Conservation (phyloP, 176 grass and related monocot genomes). For the Aegilops umbellulata region DNA sequence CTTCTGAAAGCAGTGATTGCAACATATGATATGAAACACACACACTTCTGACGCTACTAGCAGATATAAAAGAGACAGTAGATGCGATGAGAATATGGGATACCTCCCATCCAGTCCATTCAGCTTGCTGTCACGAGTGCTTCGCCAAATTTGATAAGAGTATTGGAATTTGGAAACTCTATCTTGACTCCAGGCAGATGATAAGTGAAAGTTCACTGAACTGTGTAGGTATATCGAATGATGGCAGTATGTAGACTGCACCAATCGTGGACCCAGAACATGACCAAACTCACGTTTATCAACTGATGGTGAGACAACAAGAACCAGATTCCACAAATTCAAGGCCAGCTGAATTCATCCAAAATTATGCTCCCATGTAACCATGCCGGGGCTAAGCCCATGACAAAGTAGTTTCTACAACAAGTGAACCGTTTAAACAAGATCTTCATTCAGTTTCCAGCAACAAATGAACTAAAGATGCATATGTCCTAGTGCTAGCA, state of each 20-base stretch:
- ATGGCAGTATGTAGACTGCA: background rate
- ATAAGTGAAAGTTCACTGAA: background rate
- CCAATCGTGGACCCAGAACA: background rate
- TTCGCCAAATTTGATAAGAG: background rate
- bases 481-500: conserved; percentile 22
- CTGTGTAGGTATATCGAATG: background rate
- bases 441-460: background rate
- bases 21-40: background rate
- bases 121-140: background rate
- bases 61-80: conserved; percentile 10
- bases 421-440: background rate
- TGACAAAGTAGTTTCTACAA: background rate
- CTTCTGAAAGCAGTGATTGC: background rate
- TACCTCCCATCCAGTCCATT: background rate
- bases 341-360: background rate
- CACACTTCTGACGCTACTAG: background rate
- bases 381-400: background rate
- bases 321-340: background rate
- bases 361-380: background rate
- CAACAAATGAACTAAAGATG: background rate
- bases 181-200: background rate
- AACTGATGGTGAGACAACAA: background rate
- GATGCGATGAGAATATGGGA: background rate
- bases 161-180: background rate
- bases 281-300: background rate